Percentiles rank a stretch among this genome's conserved stretches.
These are phyloP conservation scores for Paramecium tetraurelia DNA, from an alignment of 73 alveolate species.

Conservation along the genomic window DNA sequence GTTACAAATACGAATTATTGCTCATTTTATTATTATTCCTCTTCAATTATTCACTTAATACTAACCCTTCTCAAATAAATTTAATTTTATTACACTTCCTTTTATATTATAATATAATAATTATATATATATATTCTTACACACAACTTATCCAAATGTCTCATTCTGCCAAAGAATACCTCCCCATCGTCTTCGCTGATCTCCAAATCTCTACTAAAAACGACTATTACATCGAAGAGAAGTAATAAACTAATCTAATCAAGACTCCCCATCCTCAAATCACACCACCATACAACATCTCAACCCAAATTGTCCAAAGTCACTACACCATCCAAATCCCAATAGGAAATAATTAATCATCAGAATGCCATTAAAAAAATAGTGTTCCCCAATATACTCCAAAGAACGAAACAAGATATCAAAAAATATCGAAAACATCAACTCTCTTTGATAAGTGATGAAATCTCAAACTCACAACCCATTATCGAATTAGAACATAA, in stretches of 20 bases:
- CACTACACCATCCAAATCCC: background rate
- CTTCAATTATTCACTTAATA: background rate
- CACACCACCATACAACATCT: background rate
- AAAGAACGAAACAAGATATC: background rate
- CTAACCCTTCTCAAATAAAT: background rate
- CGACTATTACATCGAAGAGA: background rate
- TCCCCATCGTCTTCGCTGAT: background rate
- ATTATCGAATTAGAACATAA: background rate
- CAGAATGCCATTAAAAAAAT: background rate
- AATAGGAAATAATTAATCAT: background rate
- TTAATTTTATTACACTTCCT: background rate
- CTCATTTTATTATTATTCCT: background rate
- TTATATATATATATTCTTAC: no score
- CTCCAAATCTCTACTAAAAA: background rate
- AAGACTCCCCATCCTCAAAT: background rate
- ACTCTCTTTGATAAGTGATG: background rate
- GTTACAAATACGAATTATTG: background rate
- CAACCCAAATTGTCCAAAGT: background rate
- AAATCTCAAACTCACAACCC: background rate
- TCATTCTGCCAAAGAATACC: background rate
- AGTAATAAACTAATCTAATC: background rate
- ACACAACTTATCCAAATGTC: background rate
- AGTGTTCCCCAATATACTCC: background rate
- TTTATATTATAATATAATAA: background rate
- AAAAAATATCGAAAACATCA: background rate